Evolutionary conservation across 805 yeast species (phyloP).

Genomic region (Candida insectorum): DNA sequence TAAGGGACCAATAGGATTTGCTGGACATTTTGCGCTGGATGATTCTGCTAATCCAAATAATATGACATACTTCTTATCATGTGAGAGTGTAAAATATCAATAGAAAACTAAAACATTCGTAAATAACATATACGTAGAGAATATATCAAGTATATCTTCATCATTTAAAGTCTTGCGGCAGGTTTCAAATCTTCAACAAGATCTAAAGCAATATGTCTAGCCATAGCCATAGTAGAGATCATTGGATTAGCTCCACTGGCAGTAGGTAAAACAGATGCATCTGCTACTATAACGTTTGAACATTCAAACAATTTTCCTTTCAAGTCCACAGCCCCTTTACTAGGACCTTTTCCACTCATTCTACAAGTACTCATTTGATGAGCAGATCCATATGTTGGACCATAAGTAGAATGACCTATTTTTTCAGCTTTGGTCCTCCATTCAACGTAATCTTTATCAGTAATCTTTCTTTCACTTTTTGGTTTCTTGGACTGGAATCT

Average conservation of each 20-base stretch:
- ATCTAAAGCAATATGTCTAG: constrained; percentile 39
- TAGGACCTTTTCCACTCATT: constrained; percentile 46
- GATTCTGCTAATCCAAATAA: constrained; percentile 30
- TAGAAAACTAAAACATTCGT: too few species aligned
- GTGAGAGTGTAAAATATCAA: constrained; percentile 42
- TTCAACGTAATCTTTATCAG: constrained; percentile 40
- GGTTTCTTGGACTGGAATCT: constrained; percentile 35
- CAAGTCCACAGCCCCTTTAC: constrained; percentile 40
- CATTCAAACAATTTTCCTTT: constrained; percentile 48
- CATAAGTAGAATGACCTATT: constrained; percentile 25
- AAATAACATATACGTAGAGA: neutral
- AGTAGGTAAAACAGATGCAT: constrained; percentile 48
- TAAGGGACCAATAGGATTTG: constrained; percentile 74
- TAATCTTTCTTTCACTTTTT: constrained; percentile 32
- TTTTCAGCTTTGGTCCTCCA: constrained; percentile 30
- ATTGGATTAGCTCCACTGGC: constrained; percentile 57
- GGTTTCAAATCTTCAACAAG: constrained; percentile 31
- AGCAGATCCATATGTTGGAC: constrained; percentile 42
- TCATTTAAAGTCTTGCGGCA: constrained; percentile 20
- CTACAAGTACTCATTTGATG: constrained; percentile 55
- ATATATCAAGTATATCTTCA: neutral
- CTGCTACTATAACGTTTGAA: constrained; percentile 46
- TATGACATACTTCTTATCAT: constrained; percentile 42
- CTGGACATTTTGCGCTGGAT: constrained; percentile 30
- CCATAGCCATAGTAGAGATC: constrained; percentile 46